Evolutionary conservation across 257 asterid genomes (phyloP).

Genomic region (Solanum chilense): DNA sequence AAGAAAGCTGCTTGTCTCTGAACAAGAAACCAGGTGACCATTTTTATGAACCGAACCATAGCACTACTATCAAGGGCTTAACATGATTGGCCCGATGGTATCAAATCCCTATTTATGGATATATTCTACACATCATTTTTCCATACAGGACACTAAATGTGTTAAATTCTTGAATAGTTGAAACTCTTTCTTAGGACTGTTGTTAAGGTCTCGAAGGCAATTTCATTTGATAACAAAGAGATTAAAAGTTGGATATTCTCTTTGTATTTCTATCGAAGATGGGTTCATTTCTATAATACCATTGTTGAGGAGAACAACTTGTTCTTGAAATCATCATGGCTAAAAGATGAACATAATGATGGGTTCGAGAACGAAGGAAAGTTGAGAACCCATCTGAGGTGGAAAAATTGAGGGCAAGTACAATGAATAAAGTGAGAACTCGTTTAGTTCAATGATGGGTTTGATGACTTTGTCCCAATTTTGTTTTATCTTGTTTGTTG

Average conservation of each 20-base stretch:
- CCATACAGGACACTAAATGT: background rate
- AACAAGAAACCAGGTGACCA: background rate
- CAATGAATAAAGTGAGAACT: background rate
- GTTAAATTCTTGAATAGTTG: background rate
- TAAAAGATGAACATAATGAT: background rate
- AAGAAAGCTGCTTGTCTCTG: background rate
- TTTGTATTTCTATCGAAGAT: background rate
- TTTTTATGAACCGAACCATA: background rate
- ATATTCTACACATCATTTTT: background rate
- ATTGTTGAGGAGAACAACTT: background rate
- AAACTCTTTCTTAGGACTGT: background rate
- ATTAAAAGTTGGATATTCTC: background rate
- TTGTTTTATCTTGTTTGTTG: background rate
- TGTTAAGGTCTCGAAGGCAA: background rate
- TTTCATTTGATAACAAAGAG: background rate
- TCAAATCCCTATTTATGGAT: background rate
- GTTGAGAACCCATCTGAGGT: background rate
- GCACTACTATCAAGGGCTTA: background rate
- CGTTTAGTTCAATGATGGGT: background rate
- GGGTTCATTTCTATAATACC: background rate
- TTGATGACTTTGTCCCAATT: background rate
- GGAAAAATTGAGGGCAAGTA: background rate
- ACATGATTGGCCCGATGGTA: background rate
- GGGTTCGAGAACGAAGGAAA: background rate
- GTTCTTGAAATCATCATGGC: background rate